A percentile compares a stretch with the other conserved stretches of the same genome.
These are phyloP conservation scores for Penicillium dipodomyicola DNA, from an alignment of 495 filamentous ascomycete genomes.

Conservation along the genomic window DNA sequence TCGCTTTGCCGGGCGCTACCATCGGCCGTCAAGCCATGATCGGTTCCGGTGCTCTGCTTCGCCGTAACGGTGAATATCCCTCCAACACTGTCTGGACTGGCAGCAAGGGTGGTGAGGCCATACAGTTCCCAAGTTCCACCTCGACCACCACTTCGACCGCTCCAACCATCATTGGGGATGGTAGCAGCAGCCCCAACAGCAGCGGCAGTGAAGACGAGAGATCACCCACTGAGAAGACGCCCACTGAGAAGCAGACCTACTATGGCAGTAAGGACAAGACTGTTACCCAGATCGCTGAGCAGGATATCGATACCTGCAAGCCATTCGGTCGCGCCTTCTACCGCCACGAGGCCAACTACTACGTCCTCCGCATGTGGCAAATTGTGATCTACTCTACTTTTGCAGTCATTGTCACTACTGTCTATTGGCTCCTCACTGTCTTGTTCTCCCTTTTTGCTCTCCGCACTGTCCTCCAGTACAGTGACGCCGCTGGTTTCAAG, in stretches of 20 bases:
- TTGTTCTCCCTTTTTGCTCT: conserved; percentile 29
- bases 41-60: conserved; percentile 45
- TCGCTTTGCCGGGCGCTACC: conserved; percentile 39
- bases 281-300: neutral
- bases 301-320: conserved; percentile 18
- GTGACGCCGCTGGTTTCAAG: conserved; percentile 11
- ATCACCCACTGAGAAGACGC: conserved; percentile 9
- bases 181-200: conserved; percentile 12
- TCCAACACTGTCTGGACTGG: conserved; percentile 44
- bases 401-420: conserved; percentile 28
- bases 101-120: conserved; percentile 39
- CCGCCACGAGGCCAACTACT: conserved; percentile 36
- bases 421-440: conserved; percentile 41
- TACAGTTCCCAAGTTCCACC: conserved; percentile 34
- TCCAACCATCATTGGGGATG: conserved; percentile 9
- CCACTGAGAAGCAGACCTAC: conserved; percentile 12
- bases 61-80: conserved; percentile 34
- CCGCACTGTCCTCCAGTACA: conserved; percentile 15
- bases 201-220: conserved; percentile 10
- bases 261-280: conserved; percentile 5
- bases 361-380: conserved; percentile 34
- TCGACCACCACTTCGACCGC: conserved; percentile 18
- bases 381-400: conserved; percentile 43
- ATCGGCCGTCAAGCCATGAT: conserved; percentile 39
- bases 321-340: conserved; percentile 49